Percentiles rank a stretch among this genome's conserved stretches.
These are phyloP conservation scores for Croton setiger DNA, from an alignment of 441 rosid species.

Conservation along the genomic window DNA sequence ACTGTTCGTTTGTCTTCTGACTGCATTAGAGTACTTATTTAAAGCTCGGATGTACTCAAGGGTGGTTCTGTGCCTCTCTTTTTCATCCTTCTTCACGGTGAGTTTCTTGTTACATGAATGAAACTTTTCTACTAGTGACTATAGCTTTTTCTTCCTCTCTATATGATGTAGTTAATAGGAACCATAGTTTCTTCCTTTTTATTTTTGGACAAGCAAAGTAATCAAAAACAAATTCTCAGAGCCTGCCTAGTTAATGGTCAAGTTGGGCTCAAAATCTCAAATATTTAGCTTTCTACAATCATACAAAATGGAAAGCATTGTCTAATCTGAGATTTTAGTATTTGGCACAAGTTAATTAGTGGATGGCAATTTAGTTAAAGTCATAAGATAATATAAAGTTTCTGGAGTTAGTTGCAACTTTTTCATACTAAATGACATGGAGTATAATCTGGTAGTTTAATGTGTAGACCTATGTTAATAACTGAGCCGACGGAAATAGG, in stretches of 20 bases:
- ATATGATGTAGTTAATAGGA: background rate
- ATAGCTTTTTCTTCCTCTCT: background rate
- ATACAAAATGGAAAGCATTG: background rate
- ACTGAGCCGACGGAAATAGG: background rate
- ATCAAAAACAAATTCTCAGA: background rate
- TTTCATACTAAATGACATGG: background rate
- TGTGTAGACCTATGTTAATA: background rate
- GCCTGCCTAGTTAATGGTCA: background rate
- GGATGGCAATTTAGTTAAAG: background rate
- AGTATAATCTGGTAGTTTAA: background rate
- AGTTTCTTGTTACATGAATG: slow-evolving; percentile 22
- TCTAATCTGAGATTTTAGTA: no score
- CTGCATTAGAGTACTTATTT: slow-evolving; percentile 66
- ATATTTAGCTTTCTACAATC: no score
- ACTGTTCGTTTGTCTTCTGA: slow-evolving; percentile 14
- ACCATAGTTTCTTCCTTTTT: no score
- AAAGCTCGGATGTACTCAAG: slow-evolving; percentile 92
- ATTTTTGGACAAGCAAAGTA: no score
- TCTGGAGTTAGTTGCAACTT: background rate
- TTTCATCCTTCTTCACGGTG: slow-evolving; percentile 69
- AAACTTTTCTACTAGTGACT: background rate
- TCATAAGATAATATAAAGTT: background rate
- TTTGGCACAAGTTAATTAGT: no score
- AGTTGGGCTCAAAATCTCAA: background rate
- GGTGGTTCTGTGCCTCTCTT: slow-evolving; percentile 80